phyloP scores from a whole-genome alignment of 2,329 filamentous ascomycete species.

The Nemania sp. region DNA sequence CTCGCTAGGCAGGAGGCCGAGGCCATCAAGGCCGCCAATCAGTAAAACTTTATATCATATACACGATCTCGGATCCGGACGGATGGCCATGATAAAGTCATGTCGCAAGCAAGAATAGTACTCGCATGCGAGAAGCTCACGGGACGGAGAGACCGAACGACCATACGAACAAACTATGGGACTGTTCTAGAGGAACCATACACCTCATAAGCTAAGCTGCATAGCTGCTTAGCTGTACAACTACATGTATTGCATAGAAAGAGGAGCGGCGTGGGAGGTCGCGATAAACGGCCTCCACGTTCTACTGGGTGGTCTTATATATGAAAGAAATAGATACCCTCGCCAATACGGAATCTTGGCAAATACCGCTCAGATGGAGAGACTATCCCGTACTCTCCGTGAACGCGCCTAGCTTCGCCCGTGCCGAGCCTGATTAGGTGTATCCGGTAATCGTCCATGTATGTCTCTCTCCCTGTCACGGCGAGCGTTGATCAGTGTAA shows the following conservation, averaged over 20 bases:
- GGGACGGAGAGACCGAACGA: neutral
- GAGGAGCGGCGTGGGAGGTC: neutral
- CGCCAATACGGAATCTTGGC: too few species aligned
- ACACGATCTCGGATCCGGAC: neutral
- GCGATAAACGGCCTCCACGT: too few species aligned
- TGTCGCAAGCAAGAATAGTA: neutral
- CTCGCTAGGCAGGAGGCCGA: slow-evolving; percentile 57
- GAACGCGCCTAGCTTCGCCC: too few species aligned
- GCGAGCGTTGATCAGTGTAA: too few species aligned
- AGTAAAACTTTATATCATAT: slow-evolving; percentile 31
- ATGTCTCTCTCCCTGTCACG: too few species aligned
- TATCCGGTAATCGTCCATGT: too few species aligned
- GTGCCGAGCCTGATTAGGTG: too few species aligned
- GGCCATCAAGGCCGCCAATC: slow-evolving; percentile 44
- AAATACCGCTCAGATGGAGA: too few species aligned
- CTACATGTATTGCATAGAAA: slow-evolving; percentile 24
- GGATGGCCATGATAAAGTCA: neutral
- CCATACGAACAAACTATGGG: neutral
- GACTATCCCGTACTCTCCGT: too few species aligned
- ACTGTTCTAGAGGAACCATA: neutral
- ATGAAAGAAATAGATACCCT: too few species aligned
- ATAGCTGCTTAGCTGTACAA: slow-evolving; percentile 22
- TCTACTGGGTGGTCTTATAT: too few species aligned
- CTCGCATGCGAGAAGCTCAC: slow-evolving; percentile 6
- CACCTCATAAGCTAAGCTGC: too few species aligned